These are phyloP conservation scores for Talaromyces nanjingensis DNA, from an alignment of 495 filamentous ascomycete genomes.

Conservation along the genomic window DNA sequence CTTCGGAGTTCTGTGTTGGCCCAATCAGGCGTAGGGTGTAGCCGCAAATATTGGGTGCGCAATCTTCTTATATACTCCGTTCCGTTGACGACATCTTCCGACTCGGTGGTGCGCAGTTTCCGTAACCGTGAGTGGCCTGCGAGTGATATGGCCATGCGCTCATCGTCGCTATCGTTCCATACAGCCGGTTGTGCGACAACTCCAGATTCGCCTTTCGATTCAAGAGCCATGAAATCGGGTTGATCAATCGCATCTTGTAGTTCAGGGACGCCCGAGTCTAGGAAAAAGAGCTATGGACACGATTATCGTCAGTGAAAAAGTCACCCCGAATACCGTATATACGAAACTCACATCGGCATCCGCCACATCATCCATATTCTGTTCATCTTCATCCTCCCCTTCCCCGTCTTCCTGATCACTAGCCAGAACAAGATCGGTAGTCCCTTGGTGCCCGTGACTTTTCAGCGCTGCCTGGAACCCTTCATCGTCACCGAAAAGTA, in stretches of 20 bases:
- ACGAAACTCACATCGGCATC: constrained; percentile 55
- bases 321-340: background rate
- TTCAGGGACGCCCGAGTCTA: constrained; percentile 53
- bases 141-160: constrained; percentile 75
- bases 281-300: constrained; percentile 55
- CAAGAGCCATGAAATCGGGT: constrained; percentile 26
- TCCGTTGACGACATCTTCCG: constrained; percentile 79
- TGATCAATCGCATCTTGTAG: constrained; percentile 35
- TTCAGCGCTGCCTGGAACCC: constrained; percentile 70
- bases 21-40: constrained; percentile 80
- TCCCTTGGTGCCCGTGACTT: constrained; percentile 23
- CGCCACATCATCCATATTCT: constrained; percentile 38
- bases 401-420: constrained; percentile 31
- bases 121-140: constrained; percentile 63
- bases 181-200: constrained; percentile 36
- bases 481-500: constrained; percentile 79
- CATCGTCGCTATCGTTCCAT: constrained; percentile 96
- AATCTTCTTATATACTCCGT: constrained; percentile 76
- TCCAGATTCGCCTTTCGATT: constrained; percentile 15
- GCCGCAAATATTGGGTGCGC: constrained; percentile 69
- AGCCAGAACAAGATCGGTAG: constrained; percentile 25
- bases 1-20: constrained; percentile 38
- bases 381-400: constrained; percentile 19
- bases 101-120: constrained; percentile 71
- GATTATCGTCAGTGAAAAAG: constrained; percentile 1